These are phyloP conservation scores for Cydonia oblonga DNA, from an alignment of 331 rosid genomes.

Conservation along the genomic window DNA sequence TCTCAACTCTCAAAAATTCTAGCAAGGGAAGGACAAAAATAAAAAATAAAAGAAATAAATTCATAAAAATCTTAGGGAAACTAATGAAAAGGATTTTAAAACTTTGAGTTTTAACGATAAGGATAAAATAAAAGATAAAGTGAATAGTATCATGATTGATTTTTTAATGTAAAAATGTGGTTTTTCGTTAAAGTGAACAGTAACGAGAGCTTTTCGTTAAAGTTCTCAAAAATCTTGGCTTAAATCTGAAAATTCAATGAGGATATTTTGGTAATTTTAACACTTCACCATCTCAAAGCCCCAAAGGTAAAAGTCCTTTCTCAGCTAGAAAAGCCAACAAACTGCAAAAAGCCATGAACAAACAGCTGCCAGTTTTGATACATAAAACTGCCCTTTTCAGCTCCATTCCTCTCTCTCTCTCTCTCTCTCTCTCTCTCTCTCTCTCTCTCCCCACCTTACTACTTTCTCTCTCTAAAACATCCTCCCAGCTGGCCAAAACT, in stretches of 20 bases:
- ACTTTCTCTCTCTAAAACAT: constrained; percentile 8
- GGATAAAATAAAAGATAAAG: too few relatives aligned
- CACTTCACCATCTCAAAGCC: background rate
- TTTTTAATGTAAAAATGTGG: too few relatives aligned
- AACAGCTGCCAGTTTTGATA: constrained; percentile 9
- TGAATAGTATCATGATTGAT: too few relatives aligned
- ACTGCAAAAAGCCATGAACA: background rate
- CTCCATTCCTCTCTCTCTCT: background rate
- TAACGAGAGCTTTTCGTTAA: too few relatives aligned
- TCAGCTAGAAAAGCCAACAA: background rate
- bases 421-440: background rate
- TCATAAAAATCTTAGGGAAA: too few relatives aligned
- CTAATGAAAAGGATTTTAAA: too few relatives aligned
- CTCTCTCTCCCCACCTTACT: background rate
- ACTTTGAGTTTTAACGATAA: too few relatives aligned
- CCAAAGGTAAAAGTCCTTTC: background rate
- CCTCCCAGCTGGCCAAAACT: constrained; percentile 20
- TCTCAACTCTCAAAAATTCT: too few relatives aligned
- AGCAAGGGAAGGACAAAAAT: too few relatives aligned
- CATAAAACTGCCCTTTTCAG: background rate
- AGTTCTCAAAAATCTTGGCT: too few relatives aligned
- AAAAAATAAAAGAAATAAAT: too few relatives aligned
- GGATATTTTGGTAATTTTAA: constrained; percentile 9
- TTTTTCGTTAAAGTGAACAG: too few relatives aligned
- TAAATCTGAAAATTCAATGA: background rate